Evolutionary conservation across 495 filamentous ascomycete genomes (phyloP).

Genomic region (Talaromyces nanjingensis): DNA sequence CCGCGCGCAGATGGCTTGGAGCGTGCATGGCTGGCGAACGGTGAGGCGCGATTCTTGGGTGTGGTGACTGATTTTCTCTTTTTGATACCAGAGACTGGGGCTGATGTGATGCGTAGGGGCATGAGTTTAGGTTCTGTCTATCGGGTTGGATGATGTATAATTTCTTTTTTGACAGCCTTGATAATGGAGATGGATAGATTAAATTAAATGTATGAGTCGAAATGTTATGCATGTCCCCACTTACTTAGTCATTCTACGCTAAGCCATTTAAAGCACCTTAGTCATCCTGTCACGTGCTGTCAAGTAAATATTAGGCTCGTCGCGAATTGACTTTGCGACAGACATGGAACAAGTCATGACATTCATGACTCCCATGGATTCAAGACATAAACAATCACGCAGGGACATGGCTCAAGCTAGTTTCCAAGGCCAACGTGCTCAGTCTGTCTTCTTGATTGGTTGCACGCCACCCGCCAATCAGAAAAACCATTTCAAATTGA

Average conservation of each 20-base stretch:
- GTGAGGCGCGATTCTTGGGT: conserved; percentile 27
- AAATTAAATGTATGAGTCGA: not conserved
- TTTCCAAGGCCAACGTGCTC: not conserved
- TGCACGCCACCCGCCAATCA: not conserved
- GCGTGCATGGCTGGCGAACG: conserved; percentile 48
- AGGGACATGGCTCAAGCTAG: not conserved
- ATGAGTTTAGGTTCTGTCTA: conserved; percentile 19
- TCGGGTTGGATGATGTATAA: not conserved
- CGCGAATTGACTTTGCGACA: not conserved
- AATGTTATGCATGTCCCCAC: not conserved
- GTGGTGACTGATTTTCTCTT: conserved; percentile 24
- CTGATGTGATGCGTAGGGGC: conserved; percentile 40
- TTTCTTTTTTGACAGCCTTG: not conserved
- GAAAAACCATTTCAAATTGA: not conserved
- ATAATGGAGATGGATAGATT: not conserved
- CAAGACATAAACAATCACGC: not conserved
- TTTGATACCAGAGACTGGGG: conserved; percentile 37
- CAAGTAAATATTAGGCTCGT: not conserved
- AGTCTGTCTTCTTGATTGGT: not conserved
- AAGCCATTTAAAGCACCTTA: not conserved
- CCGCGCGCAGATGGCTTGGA: conserved; percentile 45
- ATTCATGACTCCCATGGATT: not conserved
- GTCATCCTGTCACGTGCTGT: not conserved
- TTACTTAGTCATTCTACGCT: not conserved
- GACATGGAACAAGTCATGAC: not conserved